Conservation (phyloP, 208 protist genomes). For the Angomonas deanei region DNA sequence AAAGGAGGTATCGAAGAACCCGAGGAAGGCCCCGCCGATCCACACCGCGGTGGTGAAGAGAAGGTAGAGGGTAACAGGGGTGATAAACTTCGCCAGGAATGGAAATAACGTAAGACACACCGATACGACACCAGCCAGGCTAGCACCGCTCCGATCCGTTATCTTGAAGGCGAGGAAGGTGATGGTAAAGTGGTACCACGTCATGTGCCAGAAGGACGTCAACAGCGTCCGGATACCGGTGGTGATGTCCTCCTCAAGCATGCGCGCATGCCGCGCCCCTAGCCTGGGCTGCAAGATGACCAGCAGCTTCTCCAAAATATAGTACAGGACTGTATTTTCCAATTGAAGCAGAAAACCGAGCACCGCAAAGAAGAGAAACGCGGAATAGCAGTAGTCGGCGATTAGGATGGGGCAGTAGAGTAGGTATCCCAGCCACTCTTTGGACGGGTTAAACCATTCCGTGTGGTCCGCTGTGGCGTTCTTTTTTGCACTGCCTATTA, state of each 20-base stretch:
- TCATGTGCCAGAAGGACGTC: slow-evolving; percentile 66
- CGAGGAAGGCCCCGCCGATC: neutral
- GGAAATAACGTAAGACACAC: slow-evolving; percentile 56
- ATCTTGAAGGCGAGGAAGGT: slow-evolving; percentile 54
- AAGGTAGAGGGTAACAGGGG: no score
- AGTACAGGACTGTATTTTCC: slow-evolving; percentile 67
- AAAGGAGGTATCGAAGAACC: no score
- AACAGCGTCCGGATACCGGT: slow-evolving; percentile 53
- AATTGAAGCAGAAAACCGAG: slow-evolving; percentile 42
- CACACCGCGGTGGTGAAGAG: neutral
- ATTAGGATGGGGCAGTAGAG: no score
- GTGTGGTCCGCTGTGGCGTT: no score
- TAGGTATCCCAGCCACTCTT: no score
- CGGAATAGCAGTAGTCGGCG: no score
- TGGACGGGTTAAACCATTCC: no score
- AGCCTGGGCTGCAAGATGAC: slow-evolving; percentile 31
- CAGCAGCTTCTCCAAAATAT: slow-evolving; percentile 53
- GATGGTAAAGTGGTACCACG: slow-evolving; percentile 69
- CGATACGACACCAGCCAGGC: slow-evolving; percentile 39
- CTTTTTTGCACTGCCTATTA: no score
- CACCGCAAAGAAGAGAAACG: slow-evolving; percentile 15
- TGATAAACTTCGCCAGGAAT: no score
- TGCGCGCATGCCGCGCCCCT: slow-evolving; percentile 47
- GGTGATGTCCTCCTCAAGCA: slow-evolving; percentile 66
- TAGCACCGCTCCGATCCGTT: slow-evolving; percentile 38